phyloP scores from a whole-genome alignment of 371 early-diverging fungal species.

The Mortierella sp. region DNA sequence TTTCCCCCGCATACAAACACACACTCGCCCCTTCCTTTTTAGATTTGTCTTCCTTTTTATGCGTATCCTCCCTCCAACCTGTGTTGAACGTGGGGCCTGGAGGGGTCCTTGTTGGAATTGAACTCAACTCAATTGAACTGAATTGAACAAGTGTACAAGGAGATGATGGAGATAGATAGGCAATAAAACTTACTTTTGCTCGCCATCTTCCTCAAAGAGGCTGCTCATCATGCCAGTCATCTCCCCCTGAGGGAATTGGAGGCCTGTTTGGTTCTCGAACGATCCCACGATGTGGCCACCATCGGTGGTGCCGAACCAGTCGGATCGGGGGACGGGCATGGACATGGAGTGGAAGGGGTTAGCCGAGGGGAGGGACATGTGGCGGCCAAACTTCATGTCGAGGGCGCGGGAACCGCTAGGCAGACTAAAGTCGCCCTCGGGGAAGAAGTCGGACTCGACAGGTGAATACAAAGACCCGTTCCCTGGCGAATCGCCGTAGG shows the following conservation, averaged over 20 bases:
- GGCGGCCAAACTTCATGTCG: slow-evolving; percentile 54
- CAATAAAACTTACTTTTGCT: slow-evolving; percentile 49
- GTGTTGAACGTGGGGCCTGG: slow-evolving; percentile 13
- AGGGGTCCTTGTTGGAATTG: slow-evolving; percentile 10
- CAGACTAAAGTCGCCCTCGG: slow-evolving; percentile 54
- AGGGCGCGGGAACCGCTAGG: slow-evolving; percentile 38
- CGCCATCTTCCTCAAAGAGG: slow-evolving; percentile 54
- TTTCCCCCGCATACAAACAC: no score
- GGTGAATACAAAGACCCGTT: slow-evolving; percentile 54
- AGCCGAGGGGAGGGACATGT: slow-evolving; percentile 35
- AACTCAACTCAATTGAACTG: not conserved
- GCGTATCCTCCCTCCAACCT: not conserved
- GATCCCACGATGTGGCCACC: slow-evolving; percentile 53
- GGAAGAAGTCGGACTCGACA: slow-evolving; percentile 56
- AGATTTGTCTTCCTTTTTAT: not conserved
- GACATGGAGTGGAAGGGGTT: slow-evolving; percentile 57
- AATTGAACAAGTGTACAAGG: slow-evolving; percentile 1
- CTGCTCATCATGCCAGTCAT: slow-evolving; percentile 54
- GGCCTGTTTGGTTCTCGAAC: slow-evolving; percentile 48
- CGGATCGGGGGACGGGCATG: slow-evolving; percentile 54
- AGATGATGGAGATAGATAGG: not conserved
- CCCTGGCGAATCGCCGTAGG: slow-evolving; percentile 55
- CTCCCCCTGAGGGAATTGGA: slow-evolving; percentile 51
- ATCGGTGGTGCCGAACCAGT: slow-evolving; percentile 57
- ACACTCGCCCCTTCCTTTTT: not conserved